Conservation (phyloP, 2,329 filamentous ascomycete genomes). For the Arthrobotrys pseudoclavata region DNA sequence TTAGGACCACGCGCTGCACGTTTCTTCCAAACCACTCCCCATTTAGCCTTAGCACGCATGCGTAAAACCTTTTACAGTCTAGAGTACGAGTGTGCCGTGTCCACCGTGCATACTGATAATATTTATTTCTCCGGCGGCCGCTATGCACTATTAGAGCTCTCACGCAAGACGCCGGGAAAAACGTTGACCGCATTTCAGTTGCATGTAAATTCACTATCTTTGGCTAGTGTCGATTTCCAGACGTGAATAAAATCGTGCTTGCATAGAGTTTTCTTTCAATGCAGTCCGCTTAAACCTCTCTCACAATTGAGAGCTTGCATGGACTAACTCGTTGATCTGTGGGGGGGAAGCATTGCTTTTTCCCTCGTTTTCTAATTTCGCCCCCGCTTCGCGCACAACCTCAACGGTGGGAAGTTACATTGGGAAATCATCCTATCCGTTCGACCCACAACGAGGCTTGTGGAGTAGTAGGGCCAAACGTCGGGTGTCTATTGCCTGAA, state of each 20-base stretch:
- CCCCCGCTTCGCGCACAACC: constrained; percentile 40
- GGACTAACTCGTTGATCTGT: constrained; percentile 10
- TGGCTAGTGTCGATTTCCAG: constrained; percentile 52
- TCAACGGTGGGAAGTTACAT: constrained; percentile 38
- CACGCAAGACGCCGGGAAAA: constrained; percentile 19
- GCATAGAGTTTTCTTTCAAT: constrained; percentile 28
- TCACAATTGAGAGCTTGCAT: constrained; percentile 25
- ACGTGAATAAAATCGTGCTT: constrained; percentile 57
- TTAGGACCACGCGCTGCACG: constrained; percentile 54
- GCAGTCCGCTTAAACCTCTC: constrained; percentile 11
- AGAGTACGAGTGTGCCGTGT: constrained; percentile 54
- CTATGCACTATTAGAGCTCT: constrained; percentile 32
- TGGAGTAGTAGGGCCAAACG: constrained; percentile 11
- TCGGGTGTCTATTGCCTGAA: constrained; percentile 42
- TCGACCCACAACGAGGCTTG: constrained; percentile 41
- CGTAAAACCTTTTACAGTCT: constrained; percentile 28
- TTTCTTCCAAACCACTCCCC: constrained; percentile 45
- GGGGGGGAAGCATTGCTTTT: constrained; percentile 37
- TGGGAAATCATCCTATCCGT: constrained; percentile 29
- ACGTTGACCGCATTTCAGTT: constrained; percentile 31
- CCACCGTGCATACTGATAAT: constrained; percentile 27
- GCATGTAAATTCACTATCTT: constrained; percentile 25
- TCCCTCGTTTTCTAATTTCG: constrained; percentile 28
- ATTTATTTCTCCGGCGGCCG: constrained; percentile 59
- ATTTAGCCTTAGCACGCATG: constrained; percentile 57